Evolutionary conservation across 2,329 filamentous ascomycete genomes (phyloP).

Genomic region (Microcyclospora pomicola): DNA sequence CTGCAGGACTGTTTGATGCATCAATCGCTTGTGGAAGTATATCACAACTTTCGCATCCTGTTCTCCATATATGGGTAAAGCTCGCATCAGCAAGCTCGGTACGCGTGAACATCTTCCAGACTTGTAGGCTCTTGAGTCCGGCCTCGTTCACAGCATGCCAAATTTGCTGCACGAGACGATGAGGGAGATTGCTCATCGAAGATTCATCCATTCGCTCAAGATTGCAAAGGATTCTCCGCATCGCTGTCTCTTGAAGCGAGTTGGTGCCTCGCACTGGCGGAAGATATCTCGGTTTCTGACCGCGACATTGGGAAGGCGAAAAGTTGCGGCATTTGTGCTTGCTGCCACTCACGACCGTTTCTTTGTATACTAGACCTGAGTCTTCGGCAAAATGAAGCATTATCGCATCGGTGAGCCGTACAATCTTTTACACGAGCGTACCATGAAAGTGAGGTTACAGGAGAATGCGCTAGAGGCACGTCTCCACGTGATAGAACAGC

Average conservation of each 20-base stretch:
- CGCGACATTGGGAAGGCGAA: slow-evolving; percentile 21
- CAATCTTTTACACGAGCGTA: too few relatives aligned
- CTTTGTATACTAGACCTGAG: slow-evolving; percentile 2
- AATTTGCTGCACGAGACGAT: too few relatives aligned
- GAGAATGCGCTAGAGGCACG: too few relatives aligned
- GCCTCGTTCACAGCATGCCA: too few relatives aligned
- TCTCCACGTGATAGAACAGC: too few relatives aligned
- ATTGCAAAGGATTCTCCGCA: slow-evolving; percentile 1
- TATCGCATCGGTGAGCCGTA: too few relatives aligned
- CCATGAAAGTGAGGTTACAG: too few relatives aligned
- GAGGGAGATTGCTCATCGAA: too few relatives aligned
- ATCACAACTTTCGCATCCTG: too few relatives aligned
- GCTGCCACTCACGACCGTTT: slow-evolving; percentile 7
- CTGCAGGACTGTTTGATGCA: background rate
- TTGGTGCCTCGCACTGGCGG: background rate
- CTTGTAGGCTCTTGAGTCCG: too few relatives aligned
- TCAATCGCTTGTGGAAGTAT: background rate
- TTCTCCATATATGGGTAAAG: background rate
- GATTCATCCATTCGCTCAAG: background rate
- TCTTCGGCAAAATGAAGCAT: too few relatives aligned
- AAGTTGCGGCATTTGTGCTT: slow-evolving; percentile 12
- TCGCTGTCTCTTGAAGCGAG: background rate
- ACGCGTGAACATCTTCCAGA: background rate
- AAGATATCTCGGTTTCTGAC: slow-evolving; percentile 1
- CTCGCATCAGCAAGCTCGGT: background rate